Evolutionary conservation across 192 early-diverging fungal genomes (phyloP), one percentile per base, ranked within the genome.

Genomic region (Coemansia furcata): DNA sequence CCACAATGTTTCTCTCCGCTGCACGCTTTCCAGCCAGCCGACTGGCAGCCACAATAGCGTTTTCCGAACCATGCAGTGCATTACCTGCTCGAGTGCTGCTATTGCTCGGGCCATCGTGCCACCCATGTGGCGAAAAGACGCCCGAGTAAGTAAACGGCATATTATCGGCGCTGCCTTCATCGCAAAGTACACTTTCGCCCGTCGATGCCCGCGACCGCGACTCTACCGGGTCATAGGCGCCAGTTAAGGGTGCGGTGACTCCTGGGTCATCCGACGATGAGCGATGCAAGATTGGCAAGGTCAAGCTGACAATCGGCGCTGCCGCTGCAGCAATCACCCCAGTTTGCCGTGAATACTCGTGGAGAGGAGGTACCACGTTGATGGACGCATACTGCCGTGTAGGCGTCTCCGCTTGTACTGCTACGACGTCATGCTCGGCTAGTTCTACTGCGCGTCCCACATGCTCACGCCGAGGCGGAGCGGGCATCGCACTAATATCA

Each of bases 111-210:
- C 33, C 36, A 36, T 67, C 61, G 6, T 43, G 17, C 80, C 72
- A 71, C 11, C 52, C 59, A 40, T 69, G 59, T 37, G 65, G 55
- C n/a, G 73, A 72, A 63, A 83, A 83, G 44, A 83, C 77, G 12
- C 73, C 76, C 1, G 81, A 78, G 52, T 83, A 83, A 2, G 81
- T 83, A 38, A 83, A 78, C 23, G 81, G 81, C 59, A 69, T 37
- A 26, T 65, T 71, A 8, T 62, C 62, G 11, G 62, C 61, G 2
- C 26, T 54, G 40, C 11, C 50, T n/a, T 63, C 58, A 17, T 60
- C 58, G 32, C 49, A 55, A 15, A 52, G 52, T 26, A 14, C 60
- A 65, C 66, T 63, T 12, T 19, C 58, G 11, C 63, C 17, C n/a
- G 47, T 26, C 23, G 63, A 63, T 35, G 43, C 49, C 30, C 60